Evolutionary conservation across 179 eudicot genomes (phyloP).

Genomic region (Corrigiola litoralis): DNA sequence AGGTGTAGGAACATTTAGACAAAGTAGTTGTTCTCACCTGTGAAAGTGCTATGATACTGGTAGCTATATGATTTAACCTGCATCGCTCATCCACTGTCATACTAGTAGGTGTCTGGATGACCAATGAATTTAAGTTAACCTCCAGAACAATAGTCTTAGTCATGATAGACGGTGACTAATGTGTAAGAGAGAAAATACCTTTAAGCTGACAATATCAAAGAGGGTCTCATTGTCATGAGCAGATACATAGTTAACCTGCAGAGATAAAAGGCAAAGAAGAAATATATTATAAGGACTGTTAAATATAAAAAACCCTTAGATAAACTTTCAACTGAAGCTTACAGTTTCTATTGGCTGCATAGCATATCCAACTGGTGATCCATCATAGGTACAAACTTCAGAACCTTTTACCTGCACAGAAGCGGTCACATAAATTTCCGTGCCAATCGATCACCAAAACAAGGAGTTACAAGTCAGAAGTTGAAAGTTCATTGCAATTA

Average conservation of each 20-base stretch:
- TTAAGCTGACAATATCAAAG: constrained; percentile 83
- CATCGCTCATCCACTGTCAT: constrained; percentile 81
- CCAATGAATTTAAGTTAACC: constrained; percentile 15
- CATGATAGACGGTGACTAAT: neutral
- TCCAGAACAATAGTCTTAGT: neutral
- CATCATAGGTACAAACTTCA: constrained; percentile 59
- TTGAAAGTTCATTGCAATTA: no score
- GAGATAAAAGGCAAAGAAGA: constrained; percentile 1
- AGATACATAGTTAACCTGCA: constrained; percentile 86
- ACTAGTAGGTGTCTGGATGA: constrained; percentile 58
- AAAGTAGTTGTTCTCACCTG: constrained; percentile 47
- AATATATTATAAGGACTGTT: neutral
- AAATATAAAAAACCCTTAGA: neutral
- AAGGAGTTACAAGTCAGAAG: neutral
- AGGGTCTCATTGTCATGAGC: constrained; percentile 99
- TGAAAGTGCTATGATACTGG: constrained; percentile 86
- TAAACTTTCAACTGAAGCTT: constrained; percentile 26
- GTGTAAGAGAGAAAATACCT: constrained; percentile 43
- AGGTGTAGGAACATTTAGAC: neutral
- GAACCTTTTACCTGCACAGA: constrained; percentile 81
- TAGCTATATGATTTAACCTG: constrained; percentile 87
- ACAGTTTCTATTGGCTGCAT: constrained; percentile 79
- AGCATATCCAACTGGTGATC: constrained; percentile 82
- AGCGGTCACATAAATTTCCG: neutral
- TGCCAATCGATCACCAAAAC: neutral